Evolutionary conservation across 345 rosid species (phyloP).

Genomic region (Hevea brasiliensis): DNA sequence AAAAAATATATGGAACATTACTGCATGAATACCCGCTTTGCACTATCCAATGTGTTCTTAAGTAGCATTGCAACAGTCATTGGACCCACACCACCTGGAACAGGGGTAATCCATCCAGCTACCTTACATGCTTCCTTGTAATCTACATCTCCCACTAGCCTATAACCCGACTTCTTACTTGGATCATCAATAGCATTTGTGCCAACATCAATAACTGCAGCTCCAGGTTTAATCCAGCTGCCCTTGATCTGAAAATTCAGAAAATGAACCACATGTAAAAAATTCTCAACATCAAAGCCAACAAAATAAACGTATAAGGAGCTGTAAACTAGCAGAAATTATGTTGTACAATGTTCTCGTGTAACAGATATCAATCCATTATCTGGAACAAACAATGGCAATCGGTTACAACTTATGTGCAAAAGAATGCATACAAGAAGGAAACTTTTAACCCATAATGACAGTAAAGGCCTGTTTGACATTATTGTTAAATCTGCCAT

Average conservation of each 20-base stretch:
- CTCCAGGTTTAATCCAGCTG: constrained; percentile 93
- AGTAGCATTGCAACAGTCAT: constrained; percentile 97
- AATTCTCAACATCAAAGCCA: no score
- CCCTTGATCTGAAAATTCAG: constrained; percentile 65
- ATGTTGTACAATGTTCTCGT: neutral
- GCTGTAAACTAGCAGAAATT: neutral
- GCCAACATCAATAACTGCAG: constrained; percentile 93
- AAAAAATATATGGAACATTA: constrained; percentile 6
- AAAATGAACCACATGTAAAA: neutral
- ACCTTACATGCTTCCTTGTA: constrained; percentile 69
- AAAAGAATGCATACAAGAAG: neutral
- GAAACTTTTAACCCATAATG: no score
- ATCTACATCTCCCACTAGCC: constrained; percentile 95
- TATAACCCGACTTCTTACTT: constrained; percentile 71
- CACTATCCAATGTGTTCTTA: constrained; percentile 77
- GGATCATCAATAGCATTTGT: constrained; percentile 78
- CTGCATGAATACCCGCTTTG: constrained; percentile 58
- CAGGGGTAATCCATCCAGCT: constrained; percentile 86
- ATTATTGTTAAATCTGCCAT: no score
- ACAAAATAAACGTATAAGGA: neutral
- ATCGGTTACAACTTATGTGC: neutral
- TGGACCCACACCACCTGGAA: constrained; percentile 97
- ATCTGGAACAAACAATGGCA: neutral
- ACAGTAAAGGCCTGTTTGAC: no score
- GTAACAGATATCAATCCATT: neutral